Percentiles rank a stretch among this genome's conserved stretches.
phyloP scores from a whole-genome alignment of 2,329 filamentous ascomycete species.

The Fusarium irregulare region DNA sequence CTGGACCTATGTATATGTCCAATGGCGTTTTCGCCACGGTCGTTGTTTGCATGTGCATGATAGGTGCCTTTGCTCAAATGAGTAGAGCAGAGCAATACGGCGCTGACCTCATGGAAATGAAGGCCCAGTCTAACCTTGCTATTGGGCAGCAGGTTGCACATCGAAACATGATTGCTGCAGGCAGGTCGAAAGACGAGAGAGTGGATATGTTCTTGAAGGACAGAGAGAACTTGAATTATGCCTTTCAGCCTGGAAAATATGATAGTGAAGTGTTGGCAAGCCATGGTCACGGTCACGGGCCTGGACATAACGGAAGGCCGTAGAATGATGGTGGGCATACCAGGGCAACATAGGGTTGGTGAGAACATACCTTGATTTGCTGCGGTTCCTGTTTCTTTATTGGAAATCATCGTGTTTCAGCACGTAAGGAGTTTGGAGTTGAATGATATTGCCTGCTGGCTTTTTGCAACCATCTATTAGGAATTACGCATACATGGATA shows the following conservation, averaged over 20 bases:
- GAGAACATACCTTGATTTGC: slow-evolving; percentile 19
- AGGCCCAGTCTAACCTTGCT: slow-evolving; percentile 72
- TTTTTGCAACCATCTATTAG: neutral
- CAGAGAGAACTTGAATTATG: slow-evolving; percentile 64
- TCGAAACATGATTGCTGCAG: slow-evolving; percentile 63
- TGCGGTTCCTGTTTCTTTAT: neutral
- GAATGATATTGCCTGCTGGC: neutral
- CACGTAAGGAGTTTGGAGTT: slow-evolving; percentile 34
- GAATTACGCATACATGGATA: neutral
- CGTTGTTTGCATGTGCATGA: slow-evolving; percentile 74
- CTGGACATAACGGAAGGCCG: slow-evolving; percentile 3
- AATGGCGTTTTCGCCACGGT: slow-evolving; percentile 80
- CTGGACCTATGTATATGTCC: slow-evolving; percentile 73
- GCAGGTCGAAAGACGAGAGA: slow-evolving; percentile 70
- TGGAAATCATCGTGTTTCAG: slow-evolving; percentile 19
- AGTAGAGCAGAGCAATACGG: slow-evolving; percentile 74
- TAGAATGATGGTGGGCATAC: neutral
- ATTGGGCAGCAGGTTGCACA: slow-evolving; percentile 70
- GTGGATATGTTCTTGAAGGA: slow-evolving; percentile 82
- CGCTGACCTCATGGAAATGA: slow-evolving; percentile 71
- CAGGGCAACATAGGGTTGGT: slow-evolving; percentile 20
- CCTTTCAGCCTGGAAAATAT: slow-evolving; percentile 49
- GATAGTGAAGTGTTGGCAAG: slow-evolving; percentile 35
- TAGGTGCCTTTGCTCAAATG: slow-evolving; percentile 79
- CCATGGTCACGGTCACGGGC: neutral